These are phyloP conservation scores for Cicer arietinum DNA, from an alignment of 306 rosid species.

Conservation along the genomic window DNA sequence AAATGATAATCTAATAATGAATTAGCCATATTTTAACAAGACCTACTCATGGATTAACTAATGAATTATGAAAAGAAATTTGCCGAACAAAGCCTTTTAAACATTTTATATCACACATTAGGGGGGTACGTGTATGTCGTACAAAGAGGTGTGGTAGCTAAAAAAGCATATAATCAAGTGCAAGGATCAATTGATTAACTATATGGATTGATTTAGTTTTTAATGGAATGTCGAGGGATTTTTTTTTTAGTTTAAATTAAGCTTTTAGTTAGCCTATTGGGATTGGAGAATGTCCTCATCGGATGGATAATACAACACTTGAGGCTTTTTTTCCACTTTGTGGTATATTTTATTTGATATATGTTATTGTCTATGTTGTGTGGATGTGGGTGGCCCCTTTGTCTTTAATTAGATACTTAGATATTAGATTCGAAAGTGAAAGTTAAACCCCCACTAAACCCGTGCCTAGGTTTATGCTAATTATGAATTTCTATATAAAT, in stretches of 20 bases:
- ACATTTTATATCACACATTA: neutral
- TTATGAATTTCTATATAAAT: conserved; percentile 24
- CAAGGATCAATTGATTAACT: conserved; percentile 14
- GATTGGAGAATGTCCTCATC: conserved; percentile 43
- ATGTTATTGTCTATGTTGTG: conserved; percentile 48
- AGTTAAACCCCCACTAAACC: conserved; percentile 64
- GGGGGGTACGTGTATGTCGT: conserved; percentile 27
- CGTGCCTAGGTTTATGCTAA: conserved; percentile 45
- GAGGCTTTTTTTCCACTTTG: conserved; percentile 32
- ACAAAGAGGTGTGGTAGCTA: conserved; percentile 29
- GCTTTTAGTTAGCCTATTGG: conserved; percentile 34
- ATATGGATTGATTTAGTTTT: conserved; percentile 21
- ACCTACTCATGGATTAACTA: conserved; percentile 1
- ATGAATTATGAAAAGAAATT: conserved; percentile 2
- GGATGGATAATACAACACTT: conserved; percentile 33
- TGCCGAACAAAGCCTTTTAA: conserved; percentile 15
- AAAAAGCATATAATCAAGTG: conserved; percentile 32
- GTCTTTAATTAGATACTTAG: conserved; percentile 49
- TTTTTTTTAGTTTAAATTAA: conserved; percentile 23
- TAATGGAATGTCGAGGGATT: conserved; percentile 7
- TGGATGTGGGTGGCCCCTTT: conserved; percentile 52
- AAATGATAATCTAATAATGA: conserved; percentile 48
- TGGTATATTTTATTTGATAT: conserved; percentile 46
- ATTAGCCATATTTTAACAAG: conserved; percentile 28
- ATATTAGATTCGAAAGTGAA: conserved; percentile 67